Conservation (phyloP, 345 rosid genomes). For the Hibiscus mutabilis region DNA sequence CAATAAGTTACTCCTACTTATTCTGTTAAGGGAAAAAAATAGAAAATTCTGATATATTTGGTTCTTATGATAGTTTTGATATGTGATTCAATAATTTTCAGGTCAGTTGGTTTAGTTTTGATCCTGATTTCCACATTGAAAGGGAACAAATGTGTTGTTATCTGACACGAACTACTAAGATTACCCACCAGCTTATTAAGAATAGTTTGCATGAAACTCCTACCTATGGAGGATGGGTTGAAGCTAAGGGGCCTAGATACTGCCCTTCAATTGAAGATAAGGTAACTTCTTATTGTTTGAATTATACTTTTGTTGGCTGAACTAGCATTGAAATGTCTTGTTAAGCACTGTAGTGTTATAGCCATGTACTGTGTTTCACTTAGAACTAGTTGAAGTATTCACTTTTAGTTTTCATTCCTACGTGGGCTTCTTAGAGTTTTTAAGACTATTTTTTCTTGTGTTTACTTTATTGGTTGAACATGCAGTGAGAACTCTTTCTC, state of each 20-base stretch:
- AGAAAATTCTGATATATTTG: not conserved
- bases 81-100: constrained; percentile 26
- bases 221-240: constrained; percentile 99
- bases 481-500: not conserved
- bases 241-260: constrained; percentile 98
- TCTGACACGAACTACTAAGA: constrained; percentile 78
- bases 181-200: constrained; percentile 77
- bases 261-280: constrained; percentile 98
- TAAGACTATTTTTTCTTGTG: not conserved
- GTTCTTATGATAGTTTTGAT: constrained; percentile 16
- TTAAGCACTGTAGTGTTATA: not conserved
- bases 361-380: not conserved
- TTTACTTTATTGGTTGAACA: not conserved
- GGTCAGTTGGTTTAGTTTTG: constrained; percentile 98
- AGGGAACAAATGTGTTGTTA: constrained; percentile 97
- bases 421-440: not conserved
- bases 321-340: not conserved
- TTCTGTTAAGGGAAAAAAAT: not conserved
- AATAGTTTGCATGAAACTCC: constrained; percentile 97
- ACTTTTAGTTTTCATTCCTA: not conserved
- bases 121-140: constrained; percentile 75
- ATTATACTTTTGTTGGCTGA: not conserved
- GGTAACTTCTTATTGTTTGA: constrained; percentile 30
- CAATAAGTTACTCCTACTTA: not conserved
- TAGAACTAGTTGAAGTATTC: not conserved